phyloP scores from a whole-genome alignment of 805 yeast species.

The Ogataea degrootiae region DNA sequence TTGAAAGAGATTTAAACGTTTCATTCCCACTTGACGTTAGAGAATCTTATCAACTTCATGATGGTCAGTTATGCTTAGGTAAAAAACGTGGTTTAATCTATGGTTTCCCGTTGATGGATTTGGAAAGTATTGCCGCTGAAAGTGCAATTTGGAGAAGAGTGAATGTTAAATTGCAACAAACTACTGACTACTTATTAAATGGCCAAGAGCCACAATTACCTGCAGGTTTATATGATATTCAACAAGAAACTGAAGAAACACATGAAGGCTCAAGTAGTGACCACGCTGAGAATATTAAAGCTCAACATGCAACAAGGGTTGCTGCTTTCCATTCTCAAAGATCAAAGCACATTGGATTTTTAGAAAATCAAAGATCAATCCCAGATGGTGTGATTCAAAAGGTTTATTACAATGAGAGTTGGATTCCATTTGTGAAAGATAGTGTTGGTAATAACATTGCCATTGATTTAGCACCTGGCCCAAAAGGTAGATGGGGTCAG shows the following conservation, averaged over 20 bases:
- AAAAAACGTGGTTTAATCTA: slow-evolving; percentile 73
- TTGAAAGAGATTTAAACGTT: slow-evolving; percentile 76
- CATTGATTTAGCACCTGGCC: slow-evolving; percentile 80
- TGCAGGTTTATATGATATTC: background rate
- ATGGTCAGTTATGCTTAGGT: slow-evolving; percentile 84
- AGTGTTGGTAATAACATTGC: slow-evolving; percentile 89
- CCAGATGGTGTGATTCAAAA: slow-evolving; percentile 74
- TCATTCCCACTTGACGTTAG: slow-evolving; percentile 76
- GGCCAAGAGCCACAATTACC: slow-evolving; percentile 5
- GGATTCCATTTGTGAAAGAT: slow-evolving; percentile 92
- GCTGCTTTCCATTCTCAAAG: slow-evolving; percentile 17
- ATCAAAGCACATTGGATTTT: slow-evolving; percentile 29
- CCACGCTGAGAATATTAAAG: background rate
- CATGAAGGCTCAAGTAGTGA: background rate
- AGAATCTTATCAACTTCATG: slow-evolving; percentile 77
- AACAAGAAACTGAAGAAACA: slow-evolving; percentile 8
- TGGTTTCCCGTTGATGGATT: slow-evolving; percentile 73
- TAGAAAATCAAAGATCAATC: slow-evolving; percentile 55
- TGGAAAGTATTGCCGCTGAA: slow-evolving; percentile 77
- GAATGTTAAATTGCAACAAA: slow-evolving; percentile 36
- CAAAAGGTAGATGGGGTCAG: slow-evolving; percentile 81
- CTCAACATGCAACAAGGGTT: slow-evolving; percentile 1
- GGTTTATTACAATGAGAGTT: slow-evolving; percentile 80
- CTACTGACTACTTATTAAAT: slow-evolving; percentile 10
- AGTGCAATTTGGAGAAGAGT: slow-evolving; percentile 80